Evolutionary conservation across 306 rosid species (phyloP), one percentile per base, ranked within the genome.

Genomic region (Quercus wislizeni): DNA sequence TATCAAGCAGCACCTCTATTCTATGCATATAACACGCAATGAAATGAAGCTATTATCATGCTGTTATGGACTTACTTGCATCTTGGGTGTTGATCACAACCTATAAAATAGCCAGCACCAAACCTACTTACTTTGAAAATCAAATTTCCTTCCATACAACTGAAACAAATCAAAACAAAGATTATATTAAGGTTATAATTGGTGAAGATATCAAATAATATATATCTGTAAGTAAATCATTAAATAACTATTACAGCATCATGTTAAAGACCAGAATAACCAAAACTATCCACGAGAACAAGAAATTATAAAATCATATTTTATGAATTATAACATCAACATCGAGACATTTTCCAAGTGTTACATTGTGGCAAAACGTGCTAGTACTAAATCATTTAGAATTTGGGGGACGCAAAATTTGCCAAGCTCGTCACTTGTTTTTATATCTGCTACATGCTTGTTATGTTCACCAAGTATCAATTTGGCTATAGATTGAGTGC

Each of bases 101-200:
- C 98, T 67, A 96, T 88, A 81, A 96, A 96, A 87, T 93, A 96
- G 75, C 99, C 98, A 33, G 94, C 82, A 38, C 99, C 97, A 18
- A 80, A 89, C 84, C 98, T 94, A 80, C 99, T 96, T 49, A 96
- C 93, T 96, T 91, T 93, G 86, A 96, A 91, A 85, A 88, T 89
- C 85, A 96, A 87, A 18, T 88, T 90, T 46, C 99, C 99, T 75
- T 93, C 90, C 84, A 71, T 57, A 86, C 98, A 96, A 86, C 99
- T 95, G 96, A 80, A 83, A 89, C 71, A 79, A 76, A 67, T 69
- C 79, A 20, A 41, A 63, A 10, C 52, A 68, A 84, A 75, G 65
- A 31, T 68, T 46, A 35, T 20, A 52, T 65, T 69, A 83, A 69
- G 41, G 55, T 70, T 38, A 41, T 71, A 75, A 86, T 31, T 30